These are phyloP conservation scores for Lachnellula hyalina DNA, from an alignment of 2,329 filamentous ascomycete genomes.

Conservation along the genomic window DNA sequence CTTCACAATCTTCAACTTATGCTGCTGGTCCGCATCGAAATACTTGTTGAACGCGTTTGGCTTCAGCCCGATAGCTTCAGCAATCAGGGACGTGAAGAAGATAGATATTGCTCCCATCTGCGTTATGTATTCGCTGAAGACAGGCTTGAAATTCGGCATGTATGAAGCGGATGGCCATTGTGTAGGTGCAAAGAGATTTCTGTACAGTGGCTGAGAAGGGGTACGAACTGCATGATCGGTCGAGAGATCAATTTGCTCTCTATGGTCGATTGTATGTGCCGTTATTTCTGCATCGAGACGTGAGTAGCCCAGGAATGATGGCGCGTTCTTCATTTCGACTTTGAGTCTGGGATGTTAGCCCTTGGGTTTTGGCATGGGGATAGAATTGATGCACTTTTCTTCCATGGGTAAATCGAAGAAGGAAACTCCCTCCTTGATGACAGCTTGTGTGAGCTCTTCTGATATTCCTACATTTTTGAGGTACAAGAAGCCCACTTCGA, in stretches of 20 bases:
- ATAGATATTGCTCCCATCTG: conserved; percentile 69
- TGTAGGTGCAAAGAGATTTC: conserved; percentile 70
- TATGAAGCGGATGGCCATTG: conserved; percentile 67
- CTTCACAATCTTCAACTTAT: conserved; percentile 86
- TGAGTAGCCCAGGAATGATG: conserved; percentile 67
- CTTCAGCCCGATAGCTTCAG: conserved; percentile 74
- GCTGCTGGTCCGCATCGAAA: conserved; percentile 65
- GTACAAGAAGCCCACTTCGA: conserved; percentile 87
- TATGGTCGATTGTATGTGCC: conserved; percentile 68
- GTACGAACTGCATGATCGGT: conserved; percentile 67
- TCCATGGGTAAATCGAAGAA: conserved; percentile 74
- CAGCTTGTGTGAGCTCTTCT: conserved; percentile 56
- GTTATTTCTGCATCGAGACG: conserved; percentile 65
- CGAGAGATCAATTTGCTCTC: conserved; percentile 82
- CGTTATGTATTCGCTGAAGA: conserved; percentile 70
- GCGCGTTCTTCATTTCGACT: conserved; percentile 69
- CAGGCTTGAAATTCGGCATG: conserved; percentile 62
- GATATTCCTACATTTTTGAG: conserved; percentile 74
- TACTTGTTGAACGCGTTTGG: conserved; percentile 67
- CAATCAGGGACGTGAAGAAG: conserved; percentile 72
- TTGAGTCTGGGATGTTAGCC: conserved; percentile 41
- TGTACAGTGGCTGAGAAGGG: conserved; percentile 59
- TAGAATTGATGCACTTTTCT: conserved; percentile 56
- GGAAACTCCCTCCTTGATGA: conserved; percentile 60
- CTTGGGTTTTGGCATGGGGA: not conserved